Evolutionary conservation across 2,329 filamentous ascomycete species (phyloP).

Genomic region (Rhexocercosporidium sp.): DNA sequence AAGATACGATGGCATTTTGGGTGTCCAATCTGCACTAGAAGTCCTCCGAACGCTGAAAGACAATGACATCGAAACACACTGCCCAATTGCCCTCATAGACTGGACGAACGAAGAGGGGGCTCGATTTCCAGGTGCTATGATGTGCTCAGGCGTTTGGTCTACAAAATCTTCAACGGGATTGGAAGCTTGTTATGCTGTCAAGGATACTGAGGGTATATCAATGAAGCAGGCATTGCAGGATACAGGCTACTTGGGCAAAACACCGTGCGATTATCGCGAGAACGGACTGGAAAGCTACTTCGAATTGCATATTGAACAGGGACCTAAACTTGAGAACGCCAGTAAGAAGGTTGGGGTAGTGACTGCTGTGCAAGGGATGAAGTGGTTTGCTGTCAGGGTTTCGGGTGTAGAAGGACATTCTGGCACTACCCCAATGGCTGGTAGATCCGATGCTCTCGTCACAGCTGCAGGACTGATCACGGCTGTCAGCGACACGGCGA

Average conservation of each 20-base stretch:
- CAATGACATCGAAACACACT: conserved; percentile 68
- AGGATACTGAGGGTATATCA: conserved; percentile 48
- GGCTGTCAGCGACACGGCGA: conserved; percentile 30
- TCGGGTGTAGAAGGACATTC: conserved; percentile 46
- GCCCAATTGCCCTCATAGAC: conserved; percentile 58
- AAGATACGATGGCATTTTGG: conserved; percentile 79
- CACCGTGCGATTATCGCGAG: conserved; percentile 59
- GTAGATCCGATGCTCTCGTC: conserved; percentile 71
- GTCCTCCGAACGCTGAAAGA: conserved; percentile 71
- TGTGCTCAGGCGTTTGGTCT: conserved; percentile 77
- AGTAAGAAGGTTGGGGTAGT: conserved; percentile 71
- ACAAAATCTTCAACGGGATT: conserved; percentile 60
- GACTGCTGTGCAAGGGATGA: conserved; percentile 67
- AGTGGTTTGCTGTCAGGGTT: conserved; percentile 71
- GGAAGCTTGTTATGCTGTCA: conserved; percentile 63
- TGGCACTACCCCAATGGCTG: conserved; percentile 50
- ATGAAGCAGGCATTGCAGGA: conserved; percentile 55
- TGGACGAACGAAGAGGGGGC: conserved; percentile 71
- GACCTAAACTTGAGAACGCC: conserved; percentile 70
- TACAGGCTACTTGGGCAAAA: conserved; percentile 71
- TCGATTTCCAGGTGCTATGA: conserved; percentile 76
- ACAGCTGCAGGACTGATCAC: conserved; percentile 34
- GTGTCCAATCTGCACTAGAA: conserved; percentile 74
- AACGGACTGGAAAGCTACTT: conserved; percentile 76
- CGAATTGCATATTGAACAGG: conserved; percentile 77